These are phyloP conservation scores for Aspergillus ruber DNA, from an alignment of 2,329 filamentous ascomycete genomes.

Conservation along the genomic window DNA sequence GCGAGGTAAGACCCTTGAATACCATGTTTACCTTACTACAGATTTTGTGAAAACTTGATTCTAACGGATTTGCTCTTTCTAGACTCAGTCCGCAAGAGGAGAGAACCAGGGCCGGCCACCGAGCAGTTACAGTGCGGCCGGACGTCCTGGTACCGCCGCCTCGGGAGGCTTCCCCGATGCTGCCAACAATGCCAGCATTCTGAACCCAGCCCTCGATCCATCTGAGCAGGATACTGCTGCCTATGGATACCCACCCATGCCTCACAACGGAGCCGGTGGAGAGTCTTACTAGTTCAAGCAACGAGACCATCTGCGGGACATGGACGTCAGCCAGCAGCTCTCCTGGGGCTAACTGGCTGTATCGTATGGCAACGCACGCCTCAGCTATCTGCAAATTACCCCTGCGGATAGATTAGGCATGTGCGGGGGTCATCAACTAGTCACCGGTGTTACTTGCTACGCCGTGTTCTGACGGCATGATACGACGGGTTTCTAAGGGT, in stretches of 20 bases:
- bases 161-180: slow-evolving; percentile 31
- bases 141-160: slow-evolving; percentile 23
- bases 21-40: slow-evolving; percentile 8
- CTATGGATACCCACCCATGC: slow-evolving; percentile 42
- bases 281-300: slow-evolving; percentile 34
- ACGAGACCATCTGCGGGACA: slow-evolving; percentile 6
- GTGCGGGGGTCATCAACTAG: slow-evolving; percentile 2
- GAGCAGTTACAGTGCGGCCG: slow-evolving; percentile 37
- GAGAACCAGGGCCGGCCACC: slow-evolving; percentile 55
- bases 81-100: slow-evolving; percentile 74
- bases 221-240: slow-evolving; percentile 40
- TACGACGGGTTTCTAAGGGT: slow-evolving; percentile 11
- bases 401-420: slow-evolving; percentile 1
- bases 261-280: slow-evolving; percentile 43
- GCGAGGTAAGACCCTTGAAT: slow-evolving; percentile 67
- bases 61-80: slow-evolving; percentile 41
- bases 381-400: not conserved
- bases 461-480: slow-evolving; percentile 10
- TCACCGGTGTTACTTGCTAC: slow-evolving; percentile 8
- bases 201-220: slow-evolving; percentile 39
- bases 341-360: not conserved
- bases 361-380: not conserved
- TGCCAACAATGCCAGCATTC: slow-evolving; percentile 39
- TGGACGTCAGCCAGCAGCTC: not conserved
- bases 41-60: slow-evolving; percentile 36